These are phyloP conservation scores for Russula sp. DNA, from an alignment of 768 basidiomycete species.

Conservation along the genomic window DNA sequence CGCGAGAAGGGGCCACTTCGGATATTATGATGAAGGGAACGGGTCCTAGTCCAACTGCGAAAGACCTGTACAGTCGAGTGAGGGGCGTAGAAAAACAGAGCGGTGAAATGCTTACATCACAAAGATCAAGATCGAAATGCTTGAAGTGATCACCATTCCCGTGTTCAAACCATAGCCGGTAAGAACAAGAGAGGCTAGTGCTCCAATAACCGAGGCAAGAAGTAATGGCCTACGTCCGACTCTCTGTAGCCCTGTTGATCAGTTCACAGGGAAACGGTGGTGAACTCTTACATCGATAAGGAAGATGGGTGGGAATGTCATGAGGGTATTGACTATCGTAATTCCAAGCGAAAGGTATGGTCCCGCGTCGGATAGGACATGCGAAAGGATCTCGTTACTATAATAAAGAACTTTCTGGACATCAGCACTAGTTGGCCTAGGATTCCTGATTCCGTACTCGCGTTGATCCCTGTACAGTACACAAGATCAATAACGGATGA, in stretches of 20 bases:
- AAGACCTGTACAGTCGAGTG: slow-evolving; percentile 48
- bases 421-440: slow-evolving; percentile 1
- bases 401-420: slow-evolving; percentile 70
- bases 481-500: background rate
- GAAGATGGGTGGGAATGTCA: slow-evolving; percentile 82
- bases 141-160: slow-evolving; percentile 54
- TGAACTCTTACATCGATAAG: slow-evolving; percentile 66
- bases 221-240: slow-evolving; percentile 69
- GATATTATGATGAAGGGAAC: slow-evolving; percentile 90
- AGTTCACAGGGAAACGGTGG: background rate
- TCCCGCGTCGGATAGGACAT: slow-evolving; percentile 70
- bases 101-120: slow-evolving; percentile 51
- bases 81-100: background rate
- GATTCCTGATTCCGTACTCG: slow-evolving; percentile 36
- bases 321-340: slow-evolving; percentile 73
- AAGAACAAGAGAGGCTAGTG: slow-evolving; percentile 54
- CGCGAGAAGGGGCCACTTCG: slow-evolving; percentile 78
- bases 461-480: slow-evolving; percentile 58
- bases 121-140: slow-evolving; percentile 70
- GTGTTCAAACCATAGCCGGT: slow-evolving; percentile 69
- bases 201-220: slow-evolving; percentile 58
- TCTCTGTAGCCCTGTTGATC: slow-evolving; percentile 38
- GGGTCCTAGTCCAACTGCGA: slow-evolving; percentile 86
- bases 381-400: slow-evolving; percentile 81
- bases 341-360: slow-evolving; percentile 82